Evolutionary conservation across 352 stramenopile species (phyloP).

Genomic region (Globisporangium emineosum): DNA sequence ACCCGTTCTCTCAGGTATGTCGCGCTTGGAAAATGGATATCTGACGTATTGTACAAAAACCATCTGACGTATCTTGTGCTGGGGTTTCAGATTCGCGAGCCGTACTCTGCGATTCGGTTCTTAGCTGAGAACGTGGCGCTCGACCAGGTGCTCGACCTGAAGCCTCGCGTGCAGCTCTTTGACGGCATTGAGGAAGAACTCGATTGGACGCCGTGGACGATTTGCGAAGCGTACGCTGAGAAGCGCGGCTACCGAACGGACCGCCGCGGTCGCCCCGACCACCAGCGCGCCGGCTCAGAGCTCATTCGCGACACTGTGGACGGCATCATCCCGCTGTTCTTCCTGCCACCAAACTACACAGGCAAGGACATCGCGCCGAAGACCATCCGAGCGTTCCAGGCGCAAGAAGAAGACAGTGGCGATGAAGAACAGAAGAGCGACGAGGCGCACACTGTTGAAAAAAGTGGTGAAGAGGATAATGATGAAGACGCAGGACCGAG

Average conservation of each 20-base stretch:
- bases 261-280: conserved; percentile 69
- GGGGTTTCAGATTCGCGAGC: conserved; percentile 71
- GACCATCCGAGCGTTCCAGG: conserved; percentile 33
- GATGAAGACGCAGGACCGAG: conserved; percentile 1
- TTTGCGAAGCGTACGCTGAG: conserved; percentile 82
- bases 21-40: too few relatives aligned
- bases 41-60: too few relatives aligned
- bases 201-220: conserved; percentile 80
- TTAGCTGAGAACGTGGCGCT: conserved; percentile 73
- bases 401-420: conserved; percentile 18
- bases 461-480: conserved; percentile 18
- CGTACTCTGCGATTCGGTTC: conserved; percentile 86
- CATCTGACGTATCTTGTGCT: background rate
- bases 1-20: conserved; percentile 78
- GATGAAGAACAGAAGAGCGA: conserved; percentile 20
- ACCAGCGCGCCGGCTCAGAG: conserved; percentile 77
- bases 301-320: conserved; percentile 81
- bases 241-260: conserved; percentile 83
- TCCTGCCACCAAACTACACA: conserved; percentile 72
- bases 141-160: conserved; percentile 68
- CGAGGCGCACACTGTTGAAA: conserved; percentile 17
- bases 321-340: conserved; percentile 78
- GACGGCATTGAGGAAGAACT: conserved; percentile 76
- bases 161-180: conserved; percentile 68
- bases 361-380: conserved; percentile 44